These are phyloP conservation scores for Neurospora cerealis DNA, from an alignment of 495 filamentous ascomycete genomes.

Conservation along the genomic window DNA sequence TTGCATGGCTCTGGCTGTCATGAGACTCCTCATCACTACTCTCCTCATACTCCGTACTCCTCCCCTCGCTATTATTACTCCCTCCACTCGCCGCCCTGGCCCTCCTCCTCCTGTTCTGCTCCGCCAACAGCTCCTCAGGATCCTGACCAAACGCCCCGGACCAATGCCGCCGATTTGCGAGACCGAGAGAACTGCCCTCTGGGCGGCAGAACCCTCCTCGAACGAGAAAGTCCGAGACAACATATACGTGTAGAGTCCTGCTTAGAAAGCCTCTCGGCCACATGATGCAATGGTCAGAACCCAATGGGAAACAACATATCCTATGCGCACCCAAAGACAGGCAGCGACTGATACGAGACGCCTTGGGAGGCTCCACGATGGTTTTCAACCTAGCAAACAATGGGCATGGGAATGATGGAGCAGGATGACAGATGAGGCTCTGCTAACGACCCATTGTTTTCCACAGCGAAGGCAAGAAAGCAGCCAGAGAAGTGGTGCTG, in stretches of 20 bases:
- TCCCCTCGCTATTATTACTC: constrained; percentile 16
- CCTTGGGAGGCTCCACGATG: too few relatives aligned
- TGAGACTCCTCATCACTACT: constrained; percentile 16
- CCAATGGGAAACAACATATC: background rate
- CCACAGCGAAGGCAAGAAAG: too few relatives aligned
- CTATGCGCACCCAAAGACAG: too few relatives aligned
- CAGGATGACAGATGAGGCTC: too few relatives aligned
- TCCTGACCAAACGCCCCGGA: constrained; percentile 70
- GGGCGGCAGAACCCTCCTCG: background rate
- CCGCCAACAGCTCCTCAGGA: constrained; percentile 31
- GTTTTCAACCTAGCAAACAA: too few relatives aligned
- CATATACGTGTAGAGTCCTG: background rate
- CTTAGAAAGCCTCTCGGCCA: background rate
- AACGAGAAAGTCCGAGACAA: background rate
- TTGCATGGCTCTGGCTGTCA: background rate
- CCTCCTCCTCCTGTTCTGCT: constrained; percentile 13
- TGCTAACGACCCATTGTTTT: too few relatives aligned
- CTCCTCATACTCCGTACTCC: constrained; percentile 39
- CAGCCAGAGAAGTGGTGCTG: too few relatives aligned
- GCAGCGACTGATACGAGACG: too few relatives aligned
- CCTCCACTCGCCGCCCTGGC: constrained; percentile 24
- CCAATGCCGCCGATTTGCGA: constrained; percentile 53
- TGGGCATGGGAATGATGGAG: too few relatives aligned
- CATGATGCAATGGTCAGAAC: background rate
- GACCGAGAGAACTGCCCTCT: background rate